Conservation (phyloP, 176 grass and related monocot species). For the Carex cristatella region DNA sequence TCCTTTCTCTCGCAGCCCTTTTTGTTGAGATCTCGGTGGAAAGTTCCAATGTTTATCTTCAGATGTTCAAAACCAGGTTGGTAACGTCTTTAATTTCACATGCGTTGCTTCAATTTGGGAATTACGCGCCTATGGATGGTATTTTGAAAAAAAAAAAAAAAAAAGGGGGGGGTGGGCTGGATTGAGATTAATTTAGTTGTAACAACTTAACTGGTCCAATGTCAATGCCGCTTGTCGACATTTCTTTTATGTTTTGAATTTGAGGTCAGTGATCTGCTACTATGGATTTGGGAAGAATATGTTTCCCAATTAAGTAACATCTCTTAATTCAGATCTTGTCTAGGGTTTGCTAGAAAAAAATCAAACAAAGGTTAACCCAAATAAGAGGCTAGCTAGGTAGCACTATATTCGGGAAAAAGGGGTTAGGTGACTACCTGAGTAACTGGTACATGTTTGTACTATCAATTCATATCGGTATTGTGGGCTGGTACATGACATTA, state of each 20-base stretch:
- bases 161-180: not conserved
- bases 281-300: not conserved
- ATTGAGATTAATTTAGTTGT: not conserved
- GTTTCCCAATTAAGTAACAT: not conserved
- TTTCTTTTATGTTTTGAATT: not conserved
- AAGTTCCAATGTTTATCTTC: conserved; percentile 4
- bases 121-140: not conserved
- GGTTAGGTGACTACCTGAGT: not conserved
- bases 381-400: not conserved
- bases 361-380: too few species aligned
- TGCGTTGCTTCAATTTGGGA: not conserved
- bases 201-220: not conserved
- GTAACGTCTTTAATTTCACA: not conserved
- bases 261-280: not conserved
- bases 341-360: not conserved
- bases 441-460: not conserved
- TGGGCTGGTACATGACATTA: not conserved
- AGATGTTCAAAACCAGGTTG: conserved; percentile 67
- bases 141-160: not conserved
- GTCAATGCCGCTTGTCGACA: not conserved
- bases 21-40: conserved; percentile 67
- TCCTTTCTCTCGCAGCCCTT: conserved; percentile 44
- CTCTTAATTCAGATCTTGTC: not conserved
- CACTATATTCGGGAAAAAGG: not conserved
- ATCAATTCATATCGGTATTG: not conserved